Percentiles rank a stretch among this genome's conserved stretches.
These are phyloP conservation scores for Soucietia sequanensis DNA, from an alignment of 805 yeast genomes.

Conservation along the genomic window DNA sequence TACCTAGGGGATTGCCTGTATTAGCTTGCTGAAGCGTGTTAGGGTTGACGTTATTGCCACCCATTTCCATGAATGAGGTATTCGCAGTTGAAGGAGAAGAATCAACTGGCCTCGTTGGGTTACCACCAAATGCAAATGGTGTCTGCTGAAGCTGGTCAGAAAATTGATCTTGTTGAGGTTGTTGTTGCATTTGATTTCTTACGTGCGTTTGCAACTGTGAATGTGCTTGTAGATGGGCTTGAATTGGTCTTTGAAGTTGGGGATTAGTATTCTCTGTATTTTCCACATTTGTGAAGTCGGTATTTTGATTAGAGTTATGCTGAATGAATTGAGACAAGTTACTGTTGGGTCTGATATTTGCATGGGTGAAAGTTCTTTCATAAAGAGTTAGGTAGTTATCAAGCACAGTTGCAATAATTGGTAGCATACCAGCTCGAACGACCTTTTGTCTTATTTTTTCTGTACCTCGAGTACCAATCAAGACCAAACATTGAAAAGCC, in stretches of 20 bases:
- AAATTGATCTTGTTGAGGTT: background rate
- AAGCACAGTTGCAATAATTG: constrained; percentile 85
- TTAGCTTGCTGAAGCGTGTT: too few species aligned
- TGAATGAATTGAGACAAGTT: too few species aligned
- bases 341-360: constrained; percentile 10
- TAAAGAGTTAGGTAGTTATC: constrained; percentile 70
- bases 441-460: constrained; percentile 81
- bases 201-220: background rate
- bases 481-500: constrained; percentile 87
- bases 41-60: background rate
- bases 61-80: background rate
- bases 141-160: background rate
- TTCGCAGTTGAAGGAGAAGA: background rate
- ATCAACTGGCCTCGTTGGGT: background rate
- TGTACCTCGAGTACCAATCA: constrained; percentile 91
- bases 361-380: constrained; percentile 37
- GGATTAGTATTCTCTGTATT: background rate
- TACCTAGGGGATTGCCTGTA: background rate
- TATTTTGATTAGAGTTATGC: too few species aligned
- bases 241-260: constrained; percentile 5
- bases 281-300: too few species aligned
- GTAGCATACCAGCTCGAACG: constrained; percentile 88
- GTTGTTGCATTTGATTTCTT: background rate
- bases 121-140: background rate
- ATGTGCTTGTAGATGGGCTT: constrained; percentile 1